Base-by-base conservation (phyloP, 306 rosid genomes). In the Cicer yamashitae region DNA sequence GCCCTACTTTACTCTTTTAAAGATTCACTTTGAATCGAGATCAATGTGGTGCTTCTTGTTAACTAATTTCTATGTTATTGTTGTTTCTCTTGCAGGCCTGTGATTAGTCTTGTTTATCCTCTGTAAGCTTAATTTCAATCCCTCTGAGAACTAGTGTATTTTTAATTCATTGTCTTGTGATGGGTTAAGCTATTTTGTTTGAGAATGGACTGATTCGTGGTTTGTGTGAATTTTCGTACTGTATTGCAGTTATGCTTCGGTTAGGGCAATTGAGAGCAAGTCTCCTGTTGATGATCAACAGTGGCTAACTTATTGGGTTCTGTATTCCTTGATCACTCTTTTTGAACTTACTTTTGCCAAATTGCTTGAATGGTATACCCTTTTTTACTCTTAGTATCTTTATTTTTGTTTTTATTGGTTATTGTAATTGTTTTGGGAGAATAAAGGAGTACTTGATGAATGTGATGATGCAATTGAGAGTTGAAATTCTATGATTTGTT, bases 221-320 rank as follows among this genome's bases (percentile, higher is more conserved):
- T 70, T 70, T 73, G 11, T 70, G 47, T 45, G 48, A 66, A 73
- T 59, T 83, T 76, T 41, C 38, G 15, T 77, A 67, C 10, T 61
- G 82, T 38, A 45, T 12, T 38, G 30, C 83, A 96, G 99, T 56
- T 96, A 96, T 72, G 97, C 99, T 13, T 96, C 99, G 7, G 68
- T 96, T 57, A 84, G 93, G 78, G 99, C 98, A 69, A 96, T 92
- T 78, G 99, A 96, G 77, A 90, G 89, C 67, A 91, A 92, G 81
- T 89, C 96, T 62, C 84, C 87, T 37, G 40, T 87, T 14, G 99
- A 96, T 68, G 99, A 96, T 84, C 99, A 89, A 73, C 99, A 96
- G 61, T 96, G 99, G 99, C 94, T 92, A 46, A 96, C 97, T 44
- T 96, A 96, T 70, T 96, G 99, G 99, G 89, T 96, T 77, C 96